Conservation (phyloP, 495 filamentous ascomycete genomes). For the Symbiotaphrina buchneri region DNA sequence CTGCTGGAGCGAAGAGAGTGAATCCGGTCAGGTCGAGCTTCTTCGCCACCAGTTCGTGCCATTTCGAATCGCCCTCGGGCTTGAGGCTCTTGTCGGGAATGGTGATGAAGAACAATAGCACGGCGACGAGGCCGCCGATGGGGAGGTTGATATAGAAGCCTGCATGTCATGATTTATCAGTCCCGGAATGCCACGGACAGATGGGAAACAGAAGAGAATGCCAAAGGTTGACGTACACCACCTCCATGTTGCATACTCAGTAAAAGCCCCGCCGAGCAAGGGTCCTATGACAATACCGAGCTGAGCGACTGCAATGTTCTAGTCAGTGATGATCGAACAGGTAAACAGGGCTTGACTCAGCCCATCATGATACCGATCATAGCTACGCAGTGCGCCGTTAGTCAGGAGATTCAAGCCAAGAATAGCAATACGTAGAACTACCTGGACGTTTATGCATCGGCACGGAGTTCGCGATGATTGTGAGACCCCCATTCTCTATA, state of each 20-base stretch:
- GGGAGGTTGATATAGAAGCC: slow-evolving; percentile 49
- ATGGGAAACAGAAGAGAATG: slow-evolving; percentile 13
- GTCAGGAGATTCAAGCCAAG: slow-evolving; percentile 5
- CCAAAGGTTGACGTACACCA: slow-evolving; percentile 24
- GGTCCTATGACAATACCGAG: slow-evolving; percentile 23
- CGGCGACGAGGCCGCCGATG: slow-evolving; percentile 24
- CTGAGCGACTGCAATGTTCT: slow-evolving; percentile 10
- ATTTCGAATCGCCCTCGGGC: slow-evolving; percentile 8
- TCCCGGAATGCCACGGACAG: slow-evolving; percentile 1
- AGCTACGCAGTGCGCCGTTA: slow-evolving; percentile 5
- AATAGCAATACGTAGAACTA: slow-evolving; percentile 5
- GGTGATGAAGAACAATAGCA: slow-evolving; percentile 22
- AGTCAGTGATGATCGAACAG: background rate
- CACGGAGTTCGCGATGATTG: slow-evolving; percentile 22
- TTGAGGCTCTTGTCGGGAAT: slow-evolving; percentile 22
- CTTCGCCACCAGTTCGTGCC: slow-evolving; percentile 12
- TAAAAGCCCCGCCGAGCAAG: slow-evolving; percentile 38
- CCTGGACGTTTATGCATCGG: slow-evolving; percentile 21
- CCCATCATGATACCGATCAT: slow-evolving; percentile 16
- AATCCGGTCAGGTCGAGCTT: slow-evolving; percentile 23
- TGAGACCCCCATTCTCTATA: slow-evolving; percentile 25
- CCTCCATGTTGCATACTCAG: slow-evolving; percentile 33
- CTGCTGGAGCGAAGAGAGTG: slow-evolving; percentile 18
- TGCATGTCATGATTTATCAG: slow-evolving; percentile 4
- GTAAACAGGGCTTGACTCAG: slow-evolving; percentile 10